These are phyloP conservation scores for Aspergillus fumigatiaffinis DNA, from an alignment of 2,329 filamentous ascomycete genomes.

Conservation along the genomic window DNA sequence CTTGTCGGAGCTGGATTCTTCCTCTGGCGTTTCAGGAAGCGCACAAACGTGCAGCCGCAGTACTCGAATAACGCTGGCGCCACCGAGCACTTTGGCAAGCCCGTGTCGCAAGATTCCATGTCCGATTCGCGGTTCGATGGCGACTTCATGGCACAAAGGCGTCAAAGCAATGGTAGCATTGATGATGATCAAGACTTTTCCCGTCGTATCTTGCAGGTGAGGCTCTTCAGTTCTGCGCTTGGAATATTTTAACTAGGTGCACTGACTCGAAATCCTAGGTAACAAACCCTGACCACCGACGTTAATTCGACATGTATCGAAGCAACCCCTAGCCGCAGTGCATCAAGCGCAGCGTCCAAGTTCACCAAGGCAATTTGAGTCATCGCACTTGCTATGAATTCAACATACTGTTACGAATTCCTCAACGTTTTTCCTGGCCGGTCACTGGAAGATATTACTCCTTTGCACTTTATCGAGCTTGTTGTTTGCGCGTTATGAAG, in stretches of 20 bases:
- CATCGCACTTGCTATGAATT: background rate
- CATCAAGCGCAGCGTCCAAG: background rate
- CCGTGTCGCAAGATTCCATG: conserved; percentile 63
- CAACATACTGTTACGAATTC: background rate
- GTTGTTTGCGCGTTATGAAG: background rate
- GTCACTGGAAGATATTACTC: background rate
- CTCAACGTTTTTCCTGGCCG: background rate
- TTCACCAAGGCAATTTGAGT: background rate
- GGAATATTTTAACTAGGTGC: background rate
- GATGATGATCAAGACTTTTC: conserved; percentile 97
- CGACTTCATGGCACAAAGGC: conserved; percentile 71
- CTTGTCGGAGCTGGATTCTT: conserved; percentile 68
- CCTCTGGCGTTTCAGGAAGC: conserved; percentile 69
- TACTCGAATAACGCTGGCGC: conserved; percentile 71
- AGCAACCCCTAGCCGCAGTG: background rate
- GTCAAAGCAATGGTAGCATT: conserved; percentile 92
- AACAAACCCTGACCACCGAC: conserved; percentile 32
- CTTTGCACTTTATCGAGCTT: background rate
- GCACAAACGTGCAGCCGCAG: conserved; percentile 76
- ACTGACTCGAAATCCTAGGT: conserved; percentile 19
- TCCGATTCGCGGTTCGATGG: conserved; percentile 83
- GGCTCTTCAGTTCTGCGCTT: conserved; percentile 24
- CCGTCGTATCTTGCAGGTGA: conserved; percentile 87
- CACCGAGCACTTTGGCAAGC: conserved; percentile 65
- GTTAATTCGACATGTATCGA: conserved; percentile 13